A percentile compares a stretch with the other conserved stretches of the same genome.
Evolutionary conservation across 805 yeast genomes (phyloP).

Genomic region (Wickerhamomyces xylosicus): DNA sequence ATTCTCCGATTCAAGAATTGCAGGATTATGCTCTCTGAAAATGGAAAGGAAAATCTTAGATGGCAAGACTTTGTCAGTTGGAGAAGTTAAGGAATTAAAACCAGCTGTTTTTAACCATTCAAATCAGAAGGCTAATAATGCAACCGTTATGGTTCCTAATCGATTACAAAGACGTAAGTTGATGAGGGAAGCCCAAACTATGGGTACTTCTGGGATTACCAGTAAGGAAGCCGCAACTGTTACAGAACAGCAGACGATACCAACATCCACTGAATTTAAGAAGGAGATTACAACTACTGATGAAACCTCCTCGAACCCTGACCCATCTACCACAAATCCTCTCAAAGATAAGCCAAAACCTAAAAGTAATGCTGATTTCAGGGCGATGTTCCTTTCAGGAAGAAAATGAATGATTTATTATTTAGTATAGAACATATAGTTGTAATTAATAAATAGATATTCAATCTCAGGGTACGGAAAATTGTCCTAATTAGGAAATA

Average conservation of each 20-base stretch:
- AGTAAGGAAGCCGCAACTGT: neutral
- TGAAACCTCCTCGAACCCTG: no score
- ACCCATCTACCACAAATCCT: no score
- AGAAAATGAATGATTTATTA: no score
- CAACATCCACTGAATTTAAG: no score
- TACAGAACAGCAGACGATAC: no score
- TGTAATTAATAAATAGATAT: no score
- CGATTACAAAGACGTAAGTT: neutral
- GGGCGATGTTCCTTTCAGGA: neutral
- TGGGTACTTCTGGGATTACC: neutral
- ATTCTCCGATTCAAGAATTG: neutral
- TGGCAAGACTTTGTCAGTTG: neutral
- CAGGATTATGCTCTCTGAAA: neutral
- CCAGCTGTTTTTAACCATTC: neutral
- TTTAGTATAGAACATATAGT: no score
- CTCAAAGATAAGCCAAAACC: no score
- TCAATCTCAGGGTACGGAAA: no score
- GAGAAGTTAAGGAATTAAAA: neutral
- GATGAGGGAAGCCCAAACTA: neutral
- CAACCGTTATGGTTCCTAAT: neutral
- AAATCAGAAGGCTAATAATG: no score
- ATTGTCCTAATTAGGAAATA: no score
- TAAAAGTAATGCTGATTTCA: neutral
- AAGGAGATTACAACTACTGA: neutral
- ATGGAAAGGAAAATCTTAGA: neutral